Evolutionary conservation across 306 rosid genomes (phyloP).

Genomic region (Albizia julibrissin): DNA sequence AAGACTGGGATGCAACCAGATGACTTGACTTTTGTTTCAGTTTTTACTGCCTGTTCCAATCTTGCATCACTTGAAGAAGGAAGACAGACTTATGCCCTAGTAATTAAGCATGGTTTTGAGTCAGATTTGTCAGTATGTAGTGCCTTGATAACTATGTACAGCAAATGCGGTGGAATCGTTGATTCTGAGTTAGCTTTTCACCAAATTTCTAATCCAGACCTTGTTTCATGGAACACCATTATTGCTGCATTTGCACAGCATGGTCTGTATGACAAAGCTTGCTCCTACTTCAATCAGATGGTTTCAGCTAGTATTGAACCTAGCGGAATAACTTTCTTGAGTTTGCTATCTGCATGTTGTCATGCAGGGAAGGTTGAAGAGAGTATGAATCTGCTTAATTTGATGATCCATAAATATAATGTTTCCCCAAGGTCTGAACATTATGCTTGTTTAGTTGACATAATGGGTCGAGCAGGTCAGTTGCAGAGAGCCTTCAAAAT

Average conservation of each 20-base stretch:
- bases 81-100: conserved; percentile 1
- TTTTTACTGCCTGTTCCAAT: conserved; percentile 17
- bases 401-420: conserved; percentile 41
- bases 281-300: conserved; percentile 6
- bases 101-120: conserved; percentile 7
- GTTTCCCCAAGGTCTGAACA: conserved; percentile 52
- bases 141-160: conserved; percentile 12
- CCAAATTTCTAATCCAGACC: conserved; percentile 10
- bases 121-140: not conserved
- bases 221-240: conserved; percentile 18
- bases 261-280: conserved; percentile 9
- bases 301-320: not conserved
- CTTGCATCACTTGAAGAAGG: conserved; percentile 20
- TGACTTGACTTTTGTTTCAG: conserved; percentile 14
- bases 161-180: not conserved
- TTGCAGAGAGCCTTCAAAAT: conserved; percentile 45
- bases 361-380: conserved; percentile 36
- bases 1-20: conserved; percentile 19
- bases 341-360: conserved; percentile 13
- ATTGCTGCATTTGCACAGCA: conserved; percentile 21
- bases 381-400: conserved; percentile 36
- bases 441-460: conserved; percentile 43
- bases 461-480: conserved; percentile 48
- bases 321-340: conserved; percentile 10
- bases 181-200: conserved; percentile 4